phyloP scores from a whole-genome alignment of 306 rosid species.

The Neltuma alba region DNA sequence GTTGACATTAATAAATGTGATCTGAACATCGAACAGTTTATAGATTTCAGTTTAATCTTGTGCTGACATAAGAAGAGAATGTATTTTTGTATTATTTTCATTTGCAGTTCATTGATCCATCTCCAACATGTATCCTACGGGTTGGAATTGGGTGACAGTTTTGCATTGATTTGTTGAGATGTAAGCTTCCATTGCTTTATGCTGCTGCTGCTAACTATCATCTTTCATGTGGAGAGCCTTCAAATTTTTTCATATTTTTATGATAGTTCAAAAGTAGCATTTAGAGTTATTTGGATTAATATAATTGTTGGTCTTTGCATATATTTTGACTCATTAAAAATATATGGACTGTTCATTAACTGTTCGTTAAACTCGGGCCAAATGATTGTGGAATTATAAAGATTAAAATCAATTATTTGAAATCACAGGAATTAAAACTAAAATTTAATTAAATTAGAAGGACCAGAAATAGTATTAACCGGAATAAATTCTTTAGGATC shows the following conservation, averaged over 20 bases:
- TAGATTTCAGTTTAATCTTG: constrained; percentile 30
- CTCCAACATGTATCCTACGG: constrained; percentile 23
- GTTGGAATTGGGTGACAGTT: constrained; percentile 4
- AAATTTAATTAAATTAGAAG: too few relatives aligned
- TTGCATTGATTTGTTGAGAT: constrained; percentile 14
- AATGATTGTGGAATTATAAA: too few relatives aligned
- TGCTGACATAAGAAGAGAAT: constrained; percentile 21
- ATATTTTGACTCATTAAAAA: too few relatives aligned
- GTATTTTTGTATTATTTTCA: constrained; percentile 23
- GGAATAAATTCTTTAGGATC: neutral
- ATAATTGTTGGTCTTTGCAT: too few relatives aligned
- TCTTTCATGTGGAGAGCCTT: constrained; percentile 20
- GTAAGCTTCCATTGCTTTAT: constrained; percentile 6
- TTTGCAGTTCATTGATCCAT: constrained; percentile 16
- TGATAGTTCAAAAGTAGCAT: neutral
- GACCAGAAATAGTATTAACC: too few relatives aligned
- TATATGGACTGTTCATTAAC: too few relatives aligned
- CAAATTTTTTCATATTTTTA: neutral
- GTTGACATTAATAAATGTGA: neutral
- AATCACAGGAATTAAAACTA: too few relatives aligned
- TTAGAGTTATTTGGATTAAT: neutral
- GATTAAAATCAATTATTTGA: too few relatives aligned
- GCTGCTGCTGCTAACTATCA: constrained; percentile 9
- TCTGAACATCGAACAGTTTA: constrained; percentile 4
- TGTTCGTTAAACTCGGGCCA: too few relatives aligned